A percentile compares a stretch with the other conserved stretches of the same genome.
Evolutionary conservation across 805 yeast genomes (phyloP).

Genomic region (Hanseniaspora meyeri): DNA sequence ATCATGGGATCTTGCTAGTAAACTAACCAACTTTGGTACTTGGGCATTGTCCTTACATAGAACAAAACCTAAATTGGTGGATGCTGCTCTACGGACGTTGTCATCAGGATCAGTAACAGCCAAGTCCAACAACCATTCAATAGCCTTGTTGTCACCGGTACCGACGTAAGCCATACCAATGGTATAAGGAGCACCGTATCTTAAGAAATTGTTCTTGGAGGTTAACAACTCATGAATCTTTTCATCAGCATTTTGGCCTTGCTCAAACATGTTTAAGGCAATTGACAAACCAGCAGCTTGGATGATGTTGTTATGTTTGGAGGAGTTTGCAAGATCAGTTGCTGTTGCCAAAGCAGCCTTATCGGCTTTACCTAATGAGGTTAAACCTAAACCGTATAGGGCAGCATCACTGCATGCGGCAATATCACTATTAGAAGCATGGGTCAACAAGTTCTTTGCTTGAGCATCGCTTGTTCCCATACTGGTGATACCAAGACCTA

Average conservation of each 20-base stretch:
- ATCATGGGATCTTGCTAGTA: constrained; percentile 85
- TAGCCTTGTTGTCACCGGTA: constrained; percentile 80
- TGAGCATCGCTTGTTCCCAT: constrained; percentile 74
- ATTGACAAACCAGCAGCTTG: constrained; percentile 87
- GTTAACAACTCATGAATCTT: constrained; percentile 50
- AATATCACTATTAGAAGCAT: constrained; percentile 74
- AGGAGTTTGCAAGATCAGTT: constrained; percentile 84
- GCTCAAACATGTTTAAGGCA: constrained; percentile 76
- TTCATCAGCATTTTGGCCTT: constrained; percentile 59
- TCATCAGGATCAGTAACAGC: constrained; percentile 96
- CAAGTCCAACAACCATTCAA: constrained; percentile 71
- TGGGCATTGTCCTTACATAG: constrained; percentile 82
- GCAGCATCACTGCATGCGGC: constrained; percentile 96
- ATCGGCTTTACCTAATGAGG: constrained; percentile 83
- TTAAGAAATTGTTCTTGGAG: constrained; percentile 69
- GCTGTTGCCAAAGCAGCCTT: constrained; percentile 59
- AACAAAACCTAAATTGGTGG: constrained; percentile 80
- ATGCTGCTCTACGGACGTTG: constrained; percentile 94
- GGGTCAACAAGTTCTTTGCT: constrained; percentile 70
- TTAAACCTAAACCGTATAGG: constrained; percentile 89
- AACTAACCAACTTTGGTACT: constrained; percentile 88
- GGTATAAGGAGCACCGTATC: constrained; percentile 93
- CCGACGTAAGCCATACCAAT: constrained; percentile 95
- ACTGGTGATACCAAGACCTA: constrained; percentile 93
- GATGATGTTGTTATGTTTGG: constrained; percentile 88